Evolutionary conservation across 2,329 filamentous ascomycete species (phyloP), one percentile per base, ranked within the genome.

Genomic region (Ophiostoma himal-ulmi): DNA sequence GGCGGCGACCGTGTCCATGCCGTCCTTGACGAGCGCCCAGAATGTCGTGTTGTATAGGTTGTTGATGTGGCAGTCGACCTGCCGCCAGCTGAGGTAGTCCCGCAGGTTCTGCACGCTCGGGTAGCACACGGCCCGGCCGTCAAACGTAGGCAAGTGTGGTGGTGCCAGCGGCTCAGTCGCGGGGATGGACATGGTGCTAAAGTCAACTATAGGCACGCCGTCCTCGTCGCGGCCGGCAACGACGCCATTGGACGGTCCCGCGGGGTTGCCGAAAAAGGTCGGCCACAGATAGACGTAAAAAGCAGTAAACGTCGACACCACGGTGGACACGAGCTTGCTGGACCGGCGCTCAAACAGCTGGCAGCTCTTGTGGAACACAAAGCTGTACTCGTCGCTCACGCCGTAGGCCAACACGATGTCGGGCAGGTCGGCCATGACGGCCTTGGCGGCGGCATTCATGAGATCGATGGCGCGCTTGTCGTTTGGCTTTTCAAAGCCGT

Each of bases 41-140:
- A 98, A 98, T 0, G 93, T 92, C 0, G 95, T 99, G 78, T 99
- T 99, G 80, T 97, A 99, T 5, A 99, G 86, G 77, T 99, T 99
- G 79, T 99, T 99, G 76, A 99, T 96, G 78, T 99, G 95, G 74
- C 95, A 98, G 79, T 99, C 95, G 62, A 92, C 95, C 80, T 99
- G 95, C 75, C 95, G 87, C 95, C 95, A 99, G 78, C 91, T 94
- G 84, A 99, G 88, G 79, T 99, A 99, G 81, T 99, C 95, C 36
- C 94, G 85, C 74, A 99, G 80, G 78, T 97, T 96, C 75, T 86
- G 84, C 7, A 91, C 84, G 70, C 87, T 91, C 0, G 95, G 95
- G 80, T 98, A 99, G 77, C 90, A 89, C 3, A 99, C 93, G 20
- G 93, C 93, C 68, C 95, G 85, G 0, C 94, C 94, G 79, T 99